Evolutionary conservation across 2,329 filamentous ascomycete genomes (phyloP), one percentile per base, ranked within the genome.

Genomic region (Paecilomyces fulvus): DNA sequence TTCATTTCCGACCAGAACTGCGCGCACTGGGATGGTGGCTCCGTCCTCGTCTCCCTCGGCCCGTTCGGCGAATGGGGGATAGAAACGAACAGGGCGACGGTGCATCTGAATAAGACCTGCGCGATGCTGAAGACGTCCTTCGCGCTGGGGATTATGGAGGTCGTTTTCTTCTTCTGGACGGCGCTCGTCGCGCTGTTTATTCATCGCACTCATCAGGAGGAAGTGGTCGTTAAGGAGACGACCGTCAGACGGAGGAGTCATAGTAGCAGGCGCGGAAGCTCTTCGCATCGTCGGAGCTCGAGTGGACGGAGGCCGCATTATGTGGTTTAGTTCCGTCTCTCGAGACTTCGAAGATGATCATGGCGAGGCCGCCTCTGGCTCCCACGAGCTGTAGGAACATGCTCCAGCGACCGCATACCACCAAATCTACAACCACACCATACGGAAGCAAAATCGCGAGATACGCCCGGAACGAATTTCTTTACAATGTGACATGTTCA

Each of bases 101-200:
- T 85, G 46, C 72, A 80, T 54, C 72, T 85, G 37, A 80, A 89
- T 73, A 92, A 92, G 79, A 83, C 84, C 4, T 97, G 92, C 75
- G 83, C 87, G 52, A 94, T 96, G 90, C 83, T 96, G 67, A 97
- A 96, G 82, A 88, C 92, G 0, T 82, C 80, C 63, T 97, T 90
- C 75, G 92, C 90, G 2, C 86, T 96, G 63, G 90, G 83, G 52
- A 96, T 97, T 71, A 95, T 96, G 81, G 89, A 94, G 71, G 78
- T 79, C 62, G 77, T 94, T 61, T 86, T 92, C 70, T 96, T 95
- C 75, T 86, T 87, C 70, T 77, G 87, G 67, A 94, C 90, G 3
- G 82, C 84, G 53, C 74, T 92, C 28, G 77, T 94, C 49, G 90
- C 91, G 14, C 61, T 77, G 50, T 74, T 75, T 54, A 65, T 79